These are phyloP conservation scores for Pleurostoma richardsiae DNA, from an alignment of 2,329 filamentous ascomycete species.

Conservation along the genomic window DNA sequence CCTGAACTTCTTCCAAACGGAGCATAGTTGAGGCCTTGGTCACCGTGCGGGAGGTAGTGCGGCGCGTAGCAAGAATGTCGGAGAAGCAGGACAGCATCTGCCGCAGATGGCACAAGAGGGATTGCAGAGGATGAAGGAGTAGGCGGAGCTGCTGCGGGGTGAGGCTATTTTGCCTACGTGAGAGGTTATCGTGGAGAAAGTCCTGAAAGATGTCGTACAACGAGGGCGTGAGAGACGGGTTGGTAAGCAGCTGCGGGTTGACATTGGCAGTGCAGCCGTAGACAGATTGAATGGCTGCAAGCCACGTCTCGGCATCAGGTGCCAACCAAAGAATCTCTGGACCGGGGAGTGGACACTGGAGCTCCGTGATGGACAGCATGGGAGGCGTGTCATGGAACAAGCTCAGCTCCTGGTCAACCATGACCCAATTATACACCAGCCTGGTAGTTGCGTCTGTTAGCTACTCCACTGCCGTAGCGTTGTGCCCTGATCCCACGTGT, in stretches of 20 bases:
- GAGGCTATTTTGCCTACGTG: constrained; percentile 35
- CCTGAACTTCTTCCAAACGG: constrained; percentile 60
- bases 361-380: constrained; percentile 60
- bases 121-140: constrained; percentile 63
- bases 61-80: constrained; percentile 42
- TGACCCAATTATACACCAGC: constrained; percentile 70
- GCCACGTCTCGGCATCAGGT: constrained; percentile 54
- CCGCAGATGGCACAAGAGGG: constrained; percentile 57
- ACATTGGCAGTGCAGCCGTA: constrained; percentile 46
- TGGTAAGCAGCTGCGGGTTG: constrained; percentile 45
- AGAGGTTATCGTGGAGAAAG: constrained; percentile 60
- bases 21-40: constrained; percentile 56
- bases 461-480: constrained; percentile 12
- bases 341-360: constrained; percentile 58
- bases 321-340: constrained; percentile 60
- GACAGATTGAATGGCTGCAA: constrained; percentile 50
- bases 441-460: constrained; percentile 30
- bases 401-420: constrained; percentile 67
- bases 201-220: constrained; percentile 62
- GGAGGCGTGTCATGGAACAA: constrained; percentile 61
- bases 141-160: constrained; percentile 58
- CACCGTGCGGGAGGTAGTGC: constrained; percentile 35
- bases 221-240: constrained; percentile 49
- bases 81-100: constrained; percentile 63
- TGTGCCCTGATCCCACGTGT: neutral